Evolutionary conservation across 768 basidiomycete genomes (phyloP), one percentile per base, ranked within the genome.

Genomic region (Termitomyces eurrhizus): DNA sequence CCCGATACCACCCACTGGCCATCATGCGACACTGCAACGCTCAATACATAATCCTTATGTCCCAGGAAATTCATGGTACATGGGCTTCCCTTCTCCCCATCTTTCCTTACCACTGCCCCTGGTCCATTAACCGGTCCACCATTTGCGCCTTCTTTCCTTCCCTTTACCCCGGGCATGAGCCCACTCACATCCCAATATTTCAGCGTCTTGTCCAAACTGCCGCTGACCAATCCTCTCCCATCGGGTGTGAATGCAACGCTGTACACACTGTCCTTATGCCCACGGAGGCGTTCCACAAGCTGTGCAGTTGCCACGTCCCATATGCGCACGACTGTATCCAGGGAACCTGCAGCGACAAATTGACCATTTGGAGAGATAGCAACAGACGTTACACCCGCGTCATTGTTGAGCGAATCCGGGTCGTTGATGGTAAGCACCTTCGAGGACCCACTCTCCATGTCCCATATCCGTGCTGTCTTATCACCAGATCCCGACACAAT

Each of bases 1-100:
- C 97, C 96, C 12, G 93, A 95, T 12, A 97, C 95, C 66, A 98
- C 89, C 92, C 94, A 85, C 65, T 92, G 86, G 4, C 92, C 93
- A 73, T 98, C 95, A 64, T 93, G 90, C 50, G 92, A 93, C 52
- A 95, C 92, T 16, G 73, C 80, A n/a, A 84, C 81, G n/a, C 77
- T 78, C 50, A 84, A 68, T 39, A 84, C 82, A 65, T 83, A 83
- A 65, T 83, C 80, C 88, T 94, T 95, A 74, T 96, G 95, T 12
- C 95, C 95, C 58, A 83, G 86, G 67, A 96, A 89, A 66, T 92
- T 91, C 83, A 92, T 90, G 67, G 85, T 86, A 70, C 90, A 93
- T 59, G 75, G 73, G 49, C 77, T 77, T 53, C 63, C 63, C 62
- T 72, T 73, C 29, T 62, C 90, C 78, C 59, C 92, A 77, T 78